A percentile compares a stretch with the other conserved stretches of the same genome.
Evolutionary conservation across 2,329 filamentous ascomycete species (phyloP).

Genomic region (Phaeoacremonium minimum): DNA sequence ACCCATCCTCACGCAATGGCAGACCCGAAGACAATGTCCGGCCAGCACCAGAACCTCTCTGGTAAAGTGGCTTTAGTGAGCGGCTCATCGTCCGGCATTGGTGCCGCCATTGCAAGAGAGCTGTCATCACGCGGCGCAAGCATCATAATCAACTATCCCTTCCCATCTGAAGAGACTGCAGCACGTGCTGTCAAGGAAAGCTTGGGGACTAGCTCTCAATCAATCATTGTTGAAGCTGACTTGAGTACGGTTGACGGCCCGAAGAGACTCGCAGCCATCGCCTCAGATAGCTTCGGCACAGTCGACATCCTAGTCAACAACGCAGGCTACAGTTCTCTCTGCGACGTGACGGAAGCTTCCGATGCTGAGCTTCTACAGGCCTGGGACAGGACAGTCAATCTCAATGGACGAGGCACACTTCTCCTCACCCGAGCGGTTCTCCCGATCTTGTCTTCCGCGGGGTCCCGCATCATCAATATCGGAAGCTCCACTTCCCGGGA

Average conservation of each 20-base stretch:
- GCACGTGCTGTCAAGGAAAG: constrained; percentile 20
- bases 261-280: constrained; percentile 14
- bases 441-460: neutral
- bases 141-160: constrained; percentile 45
- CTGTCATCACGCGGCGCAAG: constrained; percentile 39
- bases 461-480: constrained; percentile 10
- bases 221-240: constrained; percentile 36
- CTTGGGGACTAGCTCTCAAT: constrained; percentile 14
- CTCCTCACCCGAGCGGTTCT: constrained; percentile 4
- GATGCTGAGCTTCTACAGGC: neutral
- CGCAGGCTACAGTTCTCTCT: neutral
- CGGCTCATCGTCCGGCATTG: constrained; percentile 38
- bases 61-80: constrained; percentile 48
- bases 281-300: neutral
- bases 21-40: neutral
- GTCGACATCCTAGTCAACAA: constrained; percentile 4
- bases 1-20: neutral
- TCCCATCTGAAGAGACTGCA: constrained; percentile 16
- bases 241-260: constrained; percentile 31
- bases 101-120: constrained; percentile 36
- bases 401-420: constrained; percentile 3
- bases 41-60: constrained; percentile 10
- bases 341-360: neutral
- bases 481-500: constrained; percentile 5
- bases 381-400: constrained; percentile 2